These are phyloP conservation scores for Fragilaria crotonensis DNA, from an alignment of 108 stramenopile species.

Conservation along the genomic window DNA sequence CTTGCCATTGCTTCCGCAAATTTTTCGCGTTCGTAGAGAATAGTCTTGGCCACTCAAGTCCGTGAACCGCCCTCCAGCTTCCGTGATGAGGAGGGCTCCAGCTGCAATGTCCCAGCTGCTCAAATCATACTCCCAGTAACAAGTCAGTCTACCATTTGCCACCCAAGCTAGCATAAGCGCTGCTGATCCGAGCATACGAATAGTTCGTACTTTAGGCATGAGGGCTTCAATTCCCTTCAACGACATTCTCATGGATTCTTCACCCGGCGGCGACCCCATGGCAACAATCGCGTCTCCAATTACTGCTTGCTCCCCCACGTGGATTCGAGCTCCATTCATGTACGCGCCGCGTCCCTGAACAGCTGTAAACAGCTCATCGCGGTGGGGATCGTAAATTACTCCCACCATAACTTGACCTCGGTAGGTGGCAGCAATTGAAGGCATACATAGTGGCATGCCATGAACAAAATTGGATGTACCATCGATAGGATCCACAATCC, in stretches of 20 bases:
- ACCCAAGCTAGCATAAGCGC: slow-evolving; percentile 81
- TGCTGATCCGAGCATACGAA: slow-evolving; percentile 78
- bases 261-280: slow-evolving; percentile 67
- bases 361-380: slow-evolving; percentile 76
- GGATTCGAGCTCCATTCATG: slow-evolving; percentile 46
- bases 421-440: slow-evolving; percentile 75
- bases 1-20: slow-evolving; percentile 58
- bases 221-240: slow-evolving; percentile 52
- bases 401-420: slow-evolving; percentile 68
- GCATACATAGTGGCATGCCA: slow-evolving; percentile 73
- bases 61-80: slow-evolving; percentile 64
- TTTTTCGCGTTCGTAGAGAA: slow-evolving; percentile 56
- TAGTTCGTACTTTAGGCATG: slow-evolving; percentile 60
- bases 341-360: slow-evolving; percentile 60
- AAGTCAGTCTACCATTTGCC: slow-evolving; percentile 61
- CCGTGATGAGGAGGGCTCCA: slow-evolving; percentile 60
- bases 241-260: slow-evolving; percentile 62
- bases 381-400: slow-evolving; percentile 82
- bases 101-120: slow-evolving; percentile 79
- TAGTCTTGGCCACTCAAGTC: slow-evolving; percentile 57
- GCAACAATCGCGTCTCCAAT: slow-evolving; percentile 46
- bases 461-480: slow-evolving; percentile 74
- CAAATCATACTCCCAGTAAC: slow-evolving; percentile 80
- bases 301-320: slow-evolving; percentile 3
- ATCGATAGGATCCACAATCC: slow-evolving; percentile 67